Percentiles rank a stretch among this genome's conserved stretches.
These are phyloP conservation scores for Aspergillus versicolor DNA, from an alignment of 2,329 filamentous ascomycete genomes.

Conservation along the genomic window DNA sequence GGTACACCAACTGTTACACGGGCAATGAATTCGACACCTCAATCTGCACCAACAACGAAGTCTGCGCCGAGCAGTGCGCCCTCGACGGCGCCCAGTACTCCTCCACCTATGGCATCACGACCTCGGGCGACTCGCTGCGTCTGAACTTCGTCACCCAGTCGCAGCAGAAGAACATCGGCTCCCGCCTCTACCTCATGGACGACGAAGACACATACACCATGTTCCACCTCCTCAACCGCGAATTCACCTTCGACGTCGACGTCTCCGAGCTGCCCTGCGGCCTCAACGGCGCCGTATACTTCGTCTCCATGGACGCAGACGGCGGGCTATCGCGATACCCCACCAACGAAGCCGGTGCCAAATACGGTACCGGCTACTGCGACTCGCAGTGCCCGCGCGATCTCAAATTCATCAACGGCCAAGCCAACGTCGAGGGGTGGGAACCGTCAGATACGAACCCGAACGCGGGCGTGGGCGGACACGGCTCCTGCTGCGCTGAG, in stretches of 20 bases:
- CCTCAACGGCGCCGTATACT: slow-evolving; percentile 70
- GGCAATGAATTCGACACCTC: slow-evolving; percentile 53
- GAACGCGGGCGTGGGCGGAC: slow-evolving; percentile 54
- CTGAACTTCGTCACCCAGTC: slow-evolving; percentile 49
- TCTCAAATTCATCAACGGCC: slow-evolving; percentile 45
- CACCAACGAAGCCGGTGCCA: slow-evolving; percentile 57
- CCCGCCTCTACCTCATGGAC: slow-evolving; percentile 65
- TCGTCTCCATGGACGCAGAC: slow-evolving; percentile 60
- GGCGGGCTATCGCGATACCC: slow-evolving; percentile 56
- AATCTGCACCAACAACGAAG: slow-evolving; percentile 49
- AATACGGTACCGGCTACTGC: slow-evolving; percentile 64
- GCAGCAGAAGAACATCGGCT: slow-evolving; percentile 39
- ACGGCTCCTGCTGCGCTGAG: slow-evolving; percentile 66
- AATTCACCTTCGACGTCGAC: slow-evolving; percentile 73
- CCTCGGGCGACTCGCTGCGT: slow-evolving; percentile 49
- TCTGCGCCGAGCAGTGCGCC: slow-evolving; percentile 57
- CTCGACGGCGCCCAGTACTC: slow-evolving; percentile 58
- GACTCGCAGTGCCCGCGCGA: slow-evolving; percentile 59
- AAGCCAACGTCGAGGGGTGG: slow-evolving; percentile 59
- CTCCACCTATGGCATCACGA: slow-evolving; percentile 53
- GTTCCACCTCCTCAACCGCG: slow-evolving; percentile 65
- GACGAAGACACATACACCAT: slow-evolving; percentile 62
- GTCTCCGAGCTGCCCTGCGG: slow-evolving; percentile 68
- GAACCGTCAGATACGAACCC: slow-evolving; percentile 51
- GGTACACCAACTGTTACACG: slow-evolving; percentile 58